These are phyloP conservation scores for Wolfiporia cocos DNA, from an alignment of 1,284 basidiomycete species.

Conservation along the genomic window DNA sequence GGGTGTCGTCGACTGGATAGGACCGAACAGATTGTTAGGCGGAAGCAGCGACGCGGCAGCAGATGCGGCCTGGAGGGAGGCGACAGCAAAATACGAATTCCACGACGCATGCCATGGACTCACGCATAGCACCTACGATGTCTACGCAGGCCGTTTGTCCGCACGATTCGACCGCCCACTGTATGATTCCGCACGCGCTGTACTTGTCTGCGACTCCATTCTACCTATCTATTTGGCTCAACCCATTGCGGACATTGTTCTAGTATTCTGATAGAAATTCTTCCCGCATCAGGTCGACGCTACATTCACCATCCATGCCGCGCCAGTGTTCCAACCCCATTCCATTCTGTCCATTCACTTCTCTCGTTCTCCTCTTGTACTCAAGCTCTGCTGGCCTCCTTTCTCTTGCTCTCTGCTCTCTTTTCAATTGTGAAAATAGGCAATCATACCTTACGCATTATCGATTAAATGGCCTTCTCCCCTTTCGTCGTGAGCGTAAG, in stretches of 20 bases:
- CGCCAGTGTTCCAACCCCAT: neutral
- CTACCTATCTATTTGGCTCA: constrained; percentile 9
- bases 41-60: neutral
- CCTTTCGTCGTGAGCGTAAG: neutral
- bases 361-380: constrained; percentile 1
- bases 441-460: constrained; percentile 4
- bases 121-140: constrained; percentile 17
- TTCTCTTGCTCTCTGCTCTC: constrained; percentile 7
- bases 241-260: constrained; percentile 7
- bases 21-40: neutral
- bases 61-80: neutral
- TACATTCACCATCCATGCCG: neutral
- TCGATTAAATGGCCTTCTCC: constrained; percentile 1
- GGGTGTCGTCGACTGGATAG: constrained; percentile 12
- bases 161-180: constrained; percentile 5
- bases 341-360: neutral
- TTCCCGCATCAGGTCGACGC: neutral
- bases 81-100: constrained; percentile 13
- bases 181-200: neutral
- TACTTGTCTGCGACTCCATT: constrained; percentile 3
- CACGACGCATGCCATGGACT: constrained; percentile 16
- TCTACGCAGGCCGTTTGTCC: constrained; percentile 13
- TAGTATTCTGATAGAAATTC: constrained; percentile 7
- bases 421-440: constrained; percentile 9
- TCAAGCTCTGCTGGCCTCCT: constrained; percentile 3